Base-by-base conservation (phyloP, 2,329 filamentous ascomycete genomes). In the Colletotrichum liaoningense region DNA sequence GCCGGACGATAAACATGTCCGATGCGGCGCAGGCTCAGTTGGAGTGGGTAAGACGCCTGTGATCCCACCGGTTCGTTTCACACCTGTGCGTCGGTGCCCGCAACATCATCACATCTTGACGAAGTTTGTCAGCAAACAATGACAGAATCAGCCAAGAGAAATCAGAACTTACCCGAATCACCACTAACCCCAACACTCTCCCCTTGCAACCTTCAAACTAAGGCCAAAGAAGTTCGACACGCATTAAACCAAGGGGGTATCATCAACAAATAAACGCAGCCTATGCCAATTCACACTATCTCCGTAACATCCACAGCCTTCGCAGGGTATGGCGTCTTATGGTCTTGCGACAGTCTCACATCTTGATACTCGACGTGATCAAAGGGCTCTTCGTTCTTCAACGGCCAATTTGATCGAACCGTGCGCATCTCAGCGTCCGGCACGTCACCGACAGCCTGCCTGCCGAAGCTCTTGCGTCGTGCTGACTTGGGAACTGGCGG, bases 231-330 rank as follows among this genome's bases (percentile, higher is more conserved):
- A 16, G 33, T 33, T 52, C 46, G 16, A n/a, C 14, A 19, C 22
- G n/a, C 28, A 19, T 30, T 35, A 38, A 24, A 42, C 24, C 22
- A 56, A 22, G 42, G 16, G 30, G 67, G 67, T 70, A 70, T 70
- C 55, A 54, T 62, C 28, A 58, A 57, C 24, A n/a, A 12, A 26
- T 49, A 30, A 38, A 58, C 35, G 24, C 26, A 8, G 8, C 22
- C 52, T n/a, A 11, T 3, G 16, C n/a, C 14, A 19, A 3, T 4
- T 46, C 28, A 73, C 28, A 73, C 71, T 56, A 73, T 71, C 19
- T 73, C 71, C 22, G 62, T 49, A 12, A 33, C 67, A 6, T 73
- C 60, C 11, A 73, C 56, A 14, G 71, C 56, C 62, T 62, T 66
- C 14, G 19, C 55, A 14, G 11, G 22, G 5, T 57, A 46, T 2